Base-by-base conservation (phyloP, 108 stramenopile species). In the Cyclotella baltica region DNA sequence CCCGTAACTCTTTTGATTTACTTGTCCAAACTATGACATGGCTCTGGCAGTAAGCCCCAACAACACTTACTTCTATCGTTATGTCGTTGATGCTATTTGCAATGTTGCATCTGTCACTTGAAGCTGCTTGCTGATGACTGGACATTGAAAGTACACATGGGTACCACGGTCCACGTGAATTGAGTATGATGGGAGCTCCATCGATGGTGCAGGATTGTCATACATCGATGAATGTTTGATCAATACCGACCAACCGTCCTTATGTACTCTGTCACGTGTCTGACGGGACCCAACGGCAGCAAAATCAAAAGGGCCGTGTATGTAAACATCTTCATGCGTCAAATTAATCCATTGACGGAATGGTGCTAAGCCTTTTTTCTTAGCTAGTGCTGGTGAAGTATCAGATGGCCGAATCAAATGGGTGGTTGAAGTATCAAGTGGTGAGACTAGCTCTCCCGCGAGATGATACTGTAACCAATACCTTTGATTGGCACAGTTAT, bases 281-380 rank as follows among this genome's bases (percentile, higher is more conserved):
- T 69, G 50, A 19, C 67, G 52, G 13, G 29, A 30, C 4, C 35
- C 9, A 20, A 69, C 51, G 3, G 48, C 34, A 23, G 51, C 68
- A 47, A 69, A 53, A 34, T 69, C n/a, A 20, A 69, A 69, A 20
- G 68, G 68, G 29, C 68, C 68, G 31, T 69, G 68, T 15, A 69
- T 69, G 22, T 52, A 69, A 0, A 31, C 47, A 19, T 51, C 68
- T 35, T 19, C 4, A 19, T 69, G 68, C 8, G 52, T 69, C 19
- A 55, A 51, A 33, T 51, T 53, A n/a, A 36, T 53, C 30, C 22
- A 53, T 0, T 15, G 50, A 3, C 68, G 33, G 15, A 51, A 35
- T 15, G 68, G 68, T 0, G 48, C 34, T 0, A 70, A 31, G 0
- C 19, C 13, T 4, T 70, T 5, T 25, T 8, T 2, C 4, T 2